These are phyloP conservation scores for Claviceps arundinis DNA, from an alignment of 2,329 filamentous ascomycete genomes.

Conservation along the genomic window DNA sequence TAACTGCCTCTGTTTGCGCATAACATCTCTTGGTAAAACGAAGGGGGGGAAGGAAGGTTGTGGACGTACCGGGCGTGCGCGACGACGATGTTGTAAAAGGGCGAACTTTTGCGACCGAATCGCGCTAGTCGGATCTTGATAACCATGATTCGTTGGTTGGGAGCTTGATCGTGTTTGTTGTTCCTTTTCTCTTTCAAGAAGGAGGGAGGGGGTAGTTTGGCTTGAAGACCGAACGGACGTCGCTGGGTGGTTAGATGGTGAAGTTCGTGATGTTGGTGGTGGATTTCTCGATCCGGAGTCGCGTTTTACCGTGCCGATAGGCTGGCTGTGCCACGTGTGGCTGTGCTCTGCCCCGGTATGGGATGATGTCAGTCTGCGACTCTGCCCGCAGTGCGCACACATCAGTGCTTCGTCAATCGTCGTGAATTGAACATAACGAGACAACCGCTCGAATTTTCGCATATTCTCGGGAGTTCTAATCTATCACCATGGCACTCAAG, in stretches of 20 bases:
- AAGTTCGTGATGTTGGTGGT: background rate
- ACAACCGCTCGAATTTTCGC: background rate
- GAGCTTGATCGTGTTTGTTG: background rate
- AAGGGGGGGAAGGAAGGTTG: background rate
- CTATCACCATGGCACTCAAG: conserved; percentile 1
- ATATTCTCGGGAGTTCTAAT: too few relatives aligned
- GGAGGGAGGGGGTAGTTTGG: conserved; percentile 1
- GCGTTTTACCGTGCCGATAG: conserved; percentile 24
- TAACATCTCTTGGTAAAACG: background rate
- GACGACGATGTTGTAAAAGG: conserved; percentile 96
- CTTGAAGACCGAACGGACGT: background rate
- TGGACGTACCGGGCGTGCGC: conserved; percentile 65
- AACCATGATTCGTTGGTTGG: conserved; percentile 50
- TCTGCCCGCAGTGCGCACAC: background rate
- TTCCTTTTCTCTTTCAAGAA: background rate
- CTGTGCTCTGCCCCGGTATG: background rate
- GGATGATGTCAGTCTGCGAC: background rate
- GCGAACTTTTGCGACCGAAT: conserved; percentile 77
- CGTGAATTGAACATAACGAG: too few relatives aligned
- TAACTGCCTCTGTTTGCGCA: background rate
- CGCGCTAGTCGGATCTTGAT: conserved; percentile 87
- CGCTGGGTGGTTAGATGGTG: too few relatives aligned
- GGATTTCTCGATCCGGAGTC: conserved; percentile 15
- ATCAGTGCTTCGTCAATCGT: background rate
- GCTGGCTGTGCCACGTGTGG: background rate